Evolutionary conservation across 306 rosid species (phyloP).

Genomic region (Erythrophleum fordii): DNA sequence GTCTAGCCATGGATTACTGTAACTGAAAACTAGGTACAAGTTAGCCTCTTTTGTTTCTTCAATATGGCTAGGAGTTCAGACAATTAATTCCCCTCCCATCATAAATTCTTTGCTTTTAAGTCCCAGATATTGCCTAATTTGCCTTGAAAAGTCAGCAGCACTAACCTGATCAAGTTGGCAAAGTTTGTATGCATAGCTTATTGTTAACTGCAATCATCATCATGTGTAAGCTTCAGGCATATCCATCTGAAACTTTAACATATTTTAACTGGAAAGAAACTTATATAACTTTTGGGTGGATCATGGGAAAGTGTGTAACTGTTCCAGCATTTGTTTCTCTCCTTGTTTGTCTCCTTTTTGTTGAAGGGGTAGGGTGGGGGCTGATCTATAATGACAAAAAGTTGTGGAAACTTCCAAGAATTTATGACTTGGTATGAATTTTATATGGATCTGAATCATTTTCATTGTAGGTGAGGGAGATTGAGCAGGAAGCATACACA

Average conservation of each 20-base stretch:
- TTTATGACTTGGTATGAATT: neutral
- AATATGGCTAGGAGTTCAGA: conserved; percentile 10
- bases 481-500: conserved; percentile 71
- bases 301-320: neutral
- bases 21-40: neutral
- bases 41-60: conserved; percentile 5
- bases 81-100: neutral
- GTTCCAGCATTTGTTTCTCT: neutral
- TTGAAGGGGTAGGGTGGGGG: neutral
- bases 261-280: neutral
- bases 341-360: neutral
- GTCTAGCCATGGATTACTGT: neutral
- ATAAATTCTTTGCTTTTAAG: neutral
- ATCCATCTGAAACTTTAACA: neutral
- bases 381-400: neutral
- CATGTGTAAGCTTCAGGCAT: neutral
- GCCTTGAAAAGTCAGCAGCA: conserved; percentile 17
- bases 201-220: neutral
- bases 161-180: neutral
- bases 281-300: neutral
- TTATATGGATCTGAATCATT: conserved; percentile 25
- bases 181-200: neutral
- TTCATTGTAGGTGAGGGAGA: conserved; percentile 78
- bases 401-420: conserved; percentile 2
- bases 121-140: neutral